Conservation (phyloP, 2,329 filamentous ascomycete species). For the Spiromastix sp. region DNA sequence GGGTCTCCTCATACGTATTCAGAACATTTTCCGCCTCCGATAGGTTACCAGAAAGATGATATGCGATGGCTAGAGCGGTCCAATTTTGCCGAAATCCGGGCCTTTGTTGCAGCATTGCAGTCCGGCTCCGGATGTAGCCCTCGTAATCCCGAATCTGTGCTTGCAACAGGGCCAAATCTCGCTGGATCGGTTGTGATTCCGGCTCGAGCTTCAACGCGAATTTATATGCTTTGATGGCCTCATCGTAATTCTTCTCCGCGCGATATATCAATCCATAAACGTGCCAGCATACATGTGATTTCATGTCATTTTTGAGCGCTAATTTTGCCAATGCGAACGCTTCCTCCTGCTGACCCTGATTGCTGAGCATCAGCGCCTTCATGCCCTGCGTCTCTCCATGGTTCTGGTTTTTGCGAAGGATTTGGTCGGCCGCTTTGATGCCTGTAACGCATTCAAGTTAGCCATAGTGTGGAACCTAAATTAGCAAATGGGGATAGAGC, state of each 20-base stretch:
- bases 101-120: constrained; percentile 74
- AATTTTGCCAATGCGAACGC: constrained; percentile 89
- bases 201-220: constrained; percentile 88
- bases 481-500: constrained; percentile 6
- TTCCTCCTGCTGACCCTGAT: constrained; percentile 83
- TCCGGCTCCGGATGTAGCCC: constrained; percentile 84
- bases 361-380: constrained; percentile 95
- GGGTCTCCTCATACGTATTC: constrained; percentile 82
- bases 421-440: constrained; percentile 91
- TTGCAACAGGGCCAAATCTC: constrained; percentile 86
- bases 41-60: constrained; percentile 81
- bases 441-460: constrained; percentile 39
- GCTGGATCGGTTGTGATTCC: constrained; percentile 86
- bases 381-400: constrained; percentile 98
- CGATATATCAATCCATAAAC: constrained; percentile 93
- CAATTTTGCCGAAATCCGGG: constrained; percentile 82
- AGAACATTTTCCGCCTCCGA: constrained; percentile 81
- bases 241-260: constrained; percentile 93
- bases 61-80: constrained; percentile 91
- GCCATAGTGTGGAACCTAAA: background rate
- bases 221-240: constrained; percentile 98
- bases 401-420: constrained; percentile 85
- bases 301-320: constrained; percentile 92
- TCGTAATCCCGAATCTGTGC: constrained; percentile 93
- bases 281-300: constrained; percentile 98